Conservation (phyloP, 768 basidiomycete genomes). For the Leccinum subgranulosum region DNA sequence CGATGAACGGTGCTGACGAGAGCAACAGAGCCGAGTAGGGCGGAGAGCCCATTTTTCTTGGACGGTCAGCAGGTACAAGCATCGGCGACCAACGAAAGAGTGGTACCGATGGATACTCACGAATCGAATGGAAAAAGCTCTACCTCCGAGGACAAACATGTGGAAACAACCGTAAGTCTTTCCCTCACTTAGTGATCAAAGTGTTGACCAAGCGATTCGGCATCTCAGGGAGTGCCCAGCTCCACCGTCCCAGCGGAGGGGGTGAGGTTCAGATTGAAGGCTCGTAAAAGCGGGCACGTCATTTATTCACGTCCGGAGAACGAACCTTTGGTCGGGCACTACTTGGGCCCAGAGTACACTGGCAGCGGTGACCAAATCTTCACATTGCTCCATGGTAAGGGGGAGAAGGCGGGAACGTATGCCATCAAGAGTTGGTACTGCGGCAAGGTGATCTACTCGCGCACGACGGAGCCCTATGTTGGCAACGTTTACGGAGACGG, state of each 20-base stretch:
- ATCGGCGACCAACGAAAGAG: too few species aligned
- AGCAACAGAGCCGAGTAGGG: too few species aligned
- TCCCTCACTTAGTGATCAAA: too few species aligned
- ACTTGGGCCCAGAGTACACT: neutral
- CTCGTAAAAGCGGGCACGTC: neutral
- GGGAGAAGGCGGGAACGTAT: neutral
- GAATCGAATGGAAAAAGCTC: too few species aligned
- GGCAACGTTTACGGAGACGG: too few species aligned
- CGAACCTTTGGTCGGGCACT: neutral
- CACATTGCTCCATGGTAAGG: constrained; percentile 1
- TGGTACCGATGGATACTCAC: too few species aligned
- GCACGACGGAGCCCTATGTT: neutral
- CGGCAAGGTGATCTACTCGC: constrained; percentile 4
- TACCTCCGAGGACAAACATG: too few species aligned
- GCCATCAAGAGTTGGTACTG: constrained; percentile 6
- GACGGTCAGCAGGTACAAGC: too few species aligned
- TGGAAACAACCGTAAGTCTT: too few species aligned
- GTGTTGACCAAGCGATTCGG: neutral
- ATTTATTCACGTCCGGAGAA: neutral
- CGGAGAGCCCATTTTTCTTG: too few species aligned
- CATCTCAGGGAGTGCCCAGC: neutral
- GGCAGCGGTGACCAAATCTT: neutral
- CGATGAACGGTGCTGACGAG: too few species aligned
- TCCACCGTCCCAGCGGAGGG: neutral
- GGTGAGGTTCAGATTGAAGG: neutral